Evolutionary conservation across 2,329 filamentous ascomycete genomes (phyloP).

Genomic region (Huntiella omanensis): DNA sequence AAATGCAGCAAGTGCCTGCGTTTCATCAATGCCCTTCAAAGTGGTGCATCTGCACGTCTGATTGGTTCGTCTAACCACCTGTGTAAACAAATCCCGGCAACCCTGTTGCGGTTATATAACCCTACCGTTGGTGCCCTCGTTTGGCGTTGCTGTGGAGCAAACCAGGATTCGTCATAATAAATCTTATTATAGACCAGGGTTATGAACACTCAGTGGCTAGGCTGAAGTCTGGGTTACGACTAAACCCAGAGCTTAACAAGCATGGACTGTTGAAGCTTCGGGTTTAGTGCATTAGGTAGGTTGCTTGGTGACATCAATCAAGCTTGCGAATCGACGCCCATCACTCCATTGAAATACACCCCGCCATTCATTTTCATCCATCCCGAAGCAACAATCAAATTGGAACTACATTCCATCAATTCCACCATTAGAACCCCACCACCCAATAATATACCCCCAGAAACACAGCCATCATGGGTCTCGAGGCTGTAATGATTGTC

Average conservation of each 20-base stretch:
- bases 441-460: not conserved
- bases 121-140: not conserved
- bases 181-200: not conserved
- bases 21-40: conserved; percentile 1
- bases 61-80: conserved; percentile 3
- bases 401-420: not conserved
- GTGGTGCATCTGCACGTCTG: conserved; percentile 4
- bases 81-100: conserved; percentile 8
- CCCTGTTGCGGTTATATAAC: not conserved
- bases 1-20: conserved; percentile 7
- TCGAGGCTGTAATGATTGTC: conserved; percentile 99
- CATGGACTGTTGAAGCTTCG: too few species aligned
- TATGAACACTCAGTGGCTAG: conserved; percentile 1
- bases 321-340: not conserved
- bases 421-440: not conserved
- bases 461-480: conserved; percentile 56
- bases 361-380: not conserved
- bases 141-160: too few species aligned
- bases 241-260: too few species aligned
- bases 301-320: conserved; percentile 8
- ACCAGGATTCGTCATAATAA: not conserved
- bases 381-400: not conserved
- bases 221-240: too few species aligned
- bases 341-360: not conserved
- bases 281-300: not conserved